Conservation (phyloP, 177 flowering plant genomes). For the Vitis hybrid region DNA sequence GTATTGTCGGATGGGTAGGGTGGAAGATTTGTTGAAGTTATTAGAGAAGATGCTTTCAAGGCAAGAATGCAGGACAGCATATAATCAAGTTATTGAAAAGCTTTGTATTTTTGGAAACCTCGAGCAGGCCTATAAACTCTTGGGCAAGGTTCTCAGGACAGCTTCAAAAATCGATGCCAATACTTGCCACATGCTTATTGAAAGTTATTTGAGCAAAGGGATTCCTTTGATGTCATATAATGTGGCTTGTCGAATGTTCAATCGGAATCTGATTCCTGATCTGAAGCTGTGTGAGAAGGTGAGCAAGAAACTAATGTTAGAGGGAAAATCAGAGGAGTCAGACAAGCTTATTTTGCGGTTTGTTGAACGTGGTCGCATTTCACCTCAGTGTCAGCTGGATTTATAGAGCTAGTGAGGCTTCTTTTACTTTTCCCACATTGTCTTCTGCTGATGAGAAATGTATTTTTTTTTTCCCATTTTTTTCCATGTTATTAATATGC, state of each 20-base stretch:
- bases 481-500: too few species aligned
- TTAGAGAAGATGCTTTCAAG: slow-evolving; percentile 75
- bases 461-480: background rate
- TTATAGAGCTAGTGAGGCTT: background rate
- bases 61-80: slow-evolving; percentile 50
- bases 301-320: slow-evolving; percentile 44
- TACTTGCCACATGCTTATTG: slow-evolving; percentile 72
- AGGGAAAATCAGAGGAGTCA: slow-evolving; percentile 62
- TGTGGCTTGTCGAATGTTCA: slow-evolving; percentile 86
- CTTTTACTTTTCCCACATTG: too few species aligned
- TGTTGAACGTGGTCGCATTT: slow-evolving; percentile 72
- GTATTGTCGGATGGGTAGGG: slow-evolving; percentile 60
- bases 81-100: slow-evolving; percentile 87
- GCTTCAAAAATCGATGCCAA: slow-evolving; percentile 66
- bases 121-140: slow-evolving; percentile 70
- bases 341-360: slow-evolving; percentile 68
- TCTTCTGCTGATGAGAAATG: background rate
- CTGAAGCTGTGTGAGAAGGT: slow-evolving; percentile 71
- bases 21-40: slow-evolving; percentile 64
- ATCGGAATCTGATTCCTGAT: slow-evolving; percentile 77
- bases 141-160: slow-evolving; percentile 70
- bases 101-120: slow-evolving; percentile 69
- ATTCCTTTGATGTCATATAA: slow-evolving; percentile 58
- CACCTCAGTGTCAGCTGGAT: slow-evolving; percentile 24
- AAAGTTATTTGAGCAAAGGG: slow-evolving; percentile 62